phyloP scores from a whole-genome alignment of 2,329 filamentous ascomycete species.

The Elsinoe necatrix region DNA sequence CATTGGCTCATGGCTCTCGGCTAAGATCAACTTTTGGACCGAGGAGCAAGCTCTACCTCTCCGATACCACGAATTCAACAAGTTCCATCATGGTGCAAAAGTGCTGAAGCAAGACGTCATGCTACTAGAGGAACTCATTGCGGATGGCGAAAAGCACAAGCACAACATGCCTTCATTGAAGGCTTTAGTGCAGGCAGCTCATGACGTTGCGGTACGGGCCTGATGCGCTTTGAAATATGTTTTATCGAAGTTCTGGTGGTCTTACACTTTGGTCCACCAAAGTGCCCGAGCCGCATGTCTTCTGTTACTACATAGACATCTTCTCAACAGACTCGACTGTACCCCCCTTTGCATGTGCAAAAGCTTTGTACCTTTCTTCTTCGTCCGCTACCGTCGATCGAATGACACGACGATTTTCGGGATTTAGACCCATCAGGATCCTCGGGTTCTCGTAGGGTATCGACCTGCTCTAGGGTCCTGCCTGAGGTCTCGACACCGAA shows the following conservation, averaged over 20 bases:
- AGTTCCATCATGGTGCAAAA: not conserved
- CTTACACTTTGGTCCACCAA: too few species aligned
- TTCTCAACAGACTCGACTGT: not conserved
- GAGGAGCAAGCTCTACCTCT: not conserved
- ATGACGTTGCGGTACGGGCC: not conserved
- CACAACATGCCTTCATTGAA: not conserved
- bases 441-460: constrained; percentile 25
- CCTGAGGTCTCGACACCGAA: constrained; percentile 28
- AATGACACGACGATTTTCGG: constrained; percentile 23
- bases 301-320: not conserved
- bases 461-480: constrained; percentile 24
- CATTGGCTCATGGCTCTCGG: not conserved
- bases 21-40: not conserved
- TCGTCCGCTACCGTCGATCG: constrained; percentile 22
- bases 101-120: not conserved
- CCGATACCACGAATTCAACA: not conserved
- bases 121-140: not conserved
- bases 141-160: not conserved
- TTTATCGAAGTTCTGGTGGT: too few species aligned
- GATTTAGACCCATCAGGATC: constrained; percentile 28
- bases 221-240: not conserved
- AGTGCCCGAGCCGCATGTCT: not conserved
- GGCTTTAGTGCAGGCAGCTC: not conserved
- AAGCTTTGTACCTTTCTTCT: constrained; percentile 22
- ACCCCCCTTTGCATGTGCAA: constrained; percentile 14